Percentiles rank a stretch among this genome's conserved stretches.
Conservation (phyloP, 331 rosid species). For the Saraca asoca region DNA sequence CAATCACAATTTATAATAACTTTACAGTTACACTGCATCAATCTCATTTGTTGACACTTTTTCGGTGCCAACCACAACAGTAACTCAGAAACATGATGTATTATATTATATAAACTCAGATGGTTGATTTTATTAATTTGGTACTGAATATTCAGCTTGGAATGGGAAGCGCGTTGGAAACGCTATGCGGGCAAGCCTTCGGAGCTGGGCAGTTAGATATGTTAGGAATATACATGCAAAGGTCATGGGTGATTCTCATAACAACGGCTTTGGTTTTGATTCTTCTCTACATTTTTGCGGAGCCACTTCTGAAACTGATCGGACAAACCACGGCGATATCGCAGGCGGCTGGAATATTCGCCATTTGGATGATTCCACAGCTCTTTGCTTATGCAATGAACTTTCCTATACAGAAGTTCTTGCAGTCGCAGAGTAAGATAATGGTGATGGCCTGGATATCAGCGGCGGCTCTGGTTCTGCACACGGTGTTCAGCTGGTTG, state of each 20-base stretch:
- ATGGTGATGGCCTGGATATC: conserved; percentile 56
- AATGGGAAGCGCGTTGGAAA: conserved; percentile 85
- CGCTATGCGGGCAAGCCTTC: conserved; percentile 79
- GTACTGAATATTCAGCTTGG: conserved; percentile 51
- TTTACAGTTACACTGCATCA: no score
- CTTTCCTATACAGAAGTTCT: conserved; percentile 55
- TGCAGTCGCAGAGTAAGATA: conserved; percentile 62
- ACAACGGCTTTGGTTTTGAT: conserved; percentile 35
- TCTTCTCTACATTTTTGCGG: conserved; percentile 56
- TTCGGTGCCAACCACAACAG: no score
- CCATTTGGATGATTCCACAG: conserved; percentile 66
- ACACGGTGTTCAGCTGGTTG: conserved; percentile 55
- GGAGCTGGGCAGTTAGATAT: conserved; percentile 77
- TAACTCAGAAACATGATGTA: no score
- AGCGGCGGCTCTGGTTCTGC: conserved; percentile 36
- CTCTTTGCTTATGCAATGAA: conserved; percentile 52
- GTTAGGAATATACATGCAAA: conserved; percentile 78
- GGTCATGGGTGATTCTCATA: conserved; percentile 73
- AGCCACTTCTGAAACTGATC: conserved; percentile 36
- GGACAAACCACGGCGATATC: conserved; percentile 61
- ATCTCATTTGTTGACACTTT: no score
- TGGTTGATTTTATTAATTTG: background rate
- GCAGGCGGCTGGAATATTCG: conserved; percentile 60
- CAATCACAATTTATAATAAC: no score
- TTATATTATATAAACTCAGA: no score